Base-by-base conservation (phyloP, 805 yeast genomes). In the Wickerhamiella shivajii region DNA sequence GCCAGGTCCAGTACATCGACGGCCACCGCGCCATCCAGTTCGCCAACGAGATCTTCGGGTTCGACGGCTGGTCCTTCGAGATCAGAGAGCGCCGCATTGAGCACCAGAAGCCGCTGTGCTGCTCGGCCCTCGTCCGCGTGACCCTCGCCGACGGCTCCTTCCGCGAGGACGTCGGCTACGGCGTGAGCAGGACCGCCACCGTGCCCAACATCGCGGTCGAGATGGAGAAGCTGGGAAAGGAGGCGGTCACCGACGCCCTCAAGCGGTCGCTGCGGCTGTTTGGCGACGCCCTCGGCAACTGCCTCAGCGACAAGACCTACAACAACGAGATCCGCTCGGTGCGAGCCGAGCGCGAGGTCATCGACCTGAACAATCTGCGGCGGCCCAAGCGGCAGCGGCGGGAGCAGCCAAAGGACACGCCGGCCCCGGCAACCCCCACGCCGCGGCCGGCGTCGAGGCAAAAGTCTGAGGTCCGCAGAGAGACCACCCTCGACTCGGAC, bases 41-140 rank as follows among this genome's bases (percentile, higher is more conserved):
- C 25, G 87, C 90, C 27, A 77, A 77, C 49, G 77, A 74, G 44
- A 66, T 77, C 2, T 77, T 77, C 57, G 85, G 87, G 0, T 77
- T 73, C 45, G 73, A 77, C 48, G 87, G 87, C 6, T 77, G 90
- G 90, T 59, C 64, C 39, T 64, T 79, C 0, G 80, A 77, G 48
- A 56, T 78, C 16, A 59, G 63, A 32, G 59, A 63, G 27, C 57
- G 67, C 27, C 68, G 66, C 24, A 71, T 73, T 17, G 87, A 77
- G 50, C 74, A 43, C 33, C 37, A 35, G 17, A 43, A 39, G 18
- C 50, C 58, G 2, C 42, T 46, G 5, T 50, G 59, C 1, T 58
- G 59, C 41, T 55, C 60, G 1, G 15, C 11, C 11, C 44, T 41
- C 10, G 76, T 79, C 8, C 58, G 81, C 12, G 67, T 80, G 4